Base-by-base conservation (phyloP, 345 rosid species). In the Carallia brachiata region DNA sequence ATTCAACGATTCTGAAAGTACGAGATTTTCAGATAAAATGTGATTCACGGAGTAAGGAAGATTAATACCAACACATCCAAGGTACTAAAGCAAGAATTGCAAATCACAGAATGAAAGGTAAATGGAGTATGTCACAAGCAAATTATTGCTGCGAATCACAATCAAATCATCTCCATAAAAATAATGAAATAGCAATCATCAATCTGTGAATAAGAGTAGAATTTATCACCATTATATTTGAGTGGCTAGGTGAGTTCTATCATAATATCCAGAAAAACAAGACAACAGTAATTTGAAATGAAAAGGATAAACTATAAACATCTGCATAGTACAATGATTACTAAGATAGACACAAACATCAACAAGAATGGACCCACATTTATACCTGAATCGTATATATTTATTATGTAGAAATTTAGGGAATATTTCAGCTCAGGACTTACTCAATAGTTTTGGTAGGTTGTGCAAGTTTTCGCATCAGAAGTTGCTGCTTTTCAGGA, bases 401-500 rank as follows among this genome's bases (percentile, higher is more conserved):
- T n/a, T 36, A 23, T 32, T 18, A 55, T 10, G 6, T 16, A 60
- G 36, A 61, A 61, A 69, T 13, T 50, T 50, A 61, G 47, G 37
- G 34, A 50, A 17, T 4, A 32, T 32, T 19, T 31, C 28, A 68
- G 31, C 16, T 55, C 59, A 47, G 56, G 54, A 76, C 98, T 72
- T 82, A 94, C 99, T 90, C 97, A 32, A 91, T 80, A 71, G 81
- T 67, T 84, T 89, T 90, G 75, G 64, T 69, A 74, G 97, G 92
- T 80, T 71, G 89, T 60, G 90, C 78, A 82, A 87, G 97, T 84
- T 90, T 90, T 62, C 79, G 73, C 93, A 81, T 83, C 70, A 94
- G 85, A 74, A 90, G 88, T 70, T 88, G 86, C 70, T 89, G 90
- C 71, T 80, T 82, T 77, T 94, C 99, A 30, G 99, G 96, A 76